Conservation (phyloP, 345 rosid genomes). For the Euphorbia pulcherrima region DNA sequence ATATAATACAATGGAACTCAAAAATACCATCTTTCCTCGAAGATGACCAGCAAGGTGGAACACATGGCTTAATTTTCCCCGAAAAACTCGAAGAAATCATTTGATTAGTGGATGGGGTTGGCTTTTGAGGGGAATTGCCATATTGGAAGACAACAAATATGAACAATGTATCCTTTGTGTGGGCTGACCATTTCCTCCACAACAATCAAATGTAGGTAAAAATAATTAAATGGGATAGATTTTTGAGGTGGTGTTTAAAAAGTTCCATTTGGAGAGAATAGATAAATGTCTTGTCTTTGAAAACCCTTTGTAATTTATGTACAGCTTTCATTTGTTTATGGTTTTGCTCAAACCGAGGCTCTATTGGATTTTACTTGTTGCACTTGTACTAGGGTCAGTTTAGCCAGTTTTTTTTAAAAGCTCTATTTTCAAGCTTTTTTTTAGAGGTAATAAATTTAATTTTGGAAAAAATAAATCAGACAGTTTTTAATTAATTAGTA, state of each 20-base stretch:
- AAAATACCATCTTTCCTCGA: slow-evolving; percentile 8
- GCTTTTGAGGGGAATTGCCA: slow-evolving; percentile 18
- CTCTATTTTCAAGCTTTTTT: no score
- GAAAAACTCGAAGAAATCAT: slow-evolving; percentile 26
- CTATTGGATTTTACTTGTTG: slow-evolving; percentile 4
- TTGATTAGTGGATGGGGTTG: slow-evolving; percentile 27
- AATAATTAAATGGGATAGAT: slow-evolving; percentile 23
- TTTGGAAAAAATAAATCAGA: no score
- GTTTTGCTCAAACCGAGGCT: slow-evolving; percentile 14
- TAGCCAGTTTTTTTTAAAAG: no score
- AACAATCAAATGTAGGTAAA: slow-evolving; percentile 22
- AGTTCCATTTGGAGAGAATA: slow-evolving; percentile 30
- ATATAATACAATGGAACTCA: not conserved
- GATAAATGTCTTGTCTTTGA: not conserved
- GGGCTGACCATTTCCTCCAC: slow-evolving; percentile 18
- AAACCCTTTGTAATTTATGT: slow-evolving; percentile 39
- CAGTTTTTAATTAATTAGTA: no score
- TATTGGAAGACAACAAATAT: slow-evolving; percentile 10
- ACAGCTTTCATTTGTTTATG: slow-evolving; percentile 25
- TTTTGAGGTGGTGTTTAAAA: slow-evolving; percentile 15
- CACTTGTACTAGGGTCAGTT: no score
- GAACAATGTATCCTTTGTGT: slow-evolving; percentile 14
- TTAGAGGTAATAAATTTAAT: no score
- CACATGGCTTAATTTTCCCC: slow-evolving; percentile 13
- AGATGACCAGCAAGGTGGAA: slow-evolving; percentile 17